phyloP scores from a whole-genome alignment of 805 yeast species.

The Debaryomyces prosopidis region DNA sequence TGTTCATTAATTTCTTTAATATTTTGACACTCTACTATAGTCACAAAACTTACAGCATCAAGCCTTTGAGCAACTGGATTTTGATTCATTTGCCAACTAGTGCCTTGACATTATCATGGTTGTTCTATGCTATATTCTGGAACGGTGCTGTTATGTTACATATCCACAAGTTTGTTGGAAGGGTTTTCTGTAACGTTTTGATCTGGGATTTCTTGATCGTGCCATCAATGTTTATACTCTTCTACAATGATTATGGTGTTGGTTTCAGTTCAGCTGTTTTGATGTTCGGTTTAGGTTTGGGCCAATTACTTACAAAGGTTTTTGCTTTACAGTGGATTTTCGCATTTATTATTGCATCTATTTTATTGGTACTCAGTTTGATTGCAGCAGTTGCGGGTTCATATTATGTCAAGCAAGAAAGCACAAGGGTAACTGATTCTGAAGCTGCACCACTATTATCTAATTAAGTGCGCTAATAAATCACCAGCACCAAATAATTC shows the following conservation, averaged over 20 bases:
- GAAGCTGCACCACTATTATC: slow-evolving; percentile 42
- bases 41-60: slow-evolving; percentile 59
- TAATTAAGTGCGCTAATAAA: slow-evolving; percentile 1
- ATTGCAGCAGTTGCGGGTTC: slow-evolving; percentile 44
- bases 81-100: slow-evolving; percentile 64
- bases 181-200: slow-evolving; percentile 69
- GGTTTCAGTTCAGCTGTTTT: slow-evolving; percentile 61
- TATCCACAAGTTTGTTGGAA: slow-evolving; percentile 56
- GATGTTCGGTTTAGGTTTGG: slow-evolving; percentile 65
- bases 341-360: slow-evolving; percentile 64
- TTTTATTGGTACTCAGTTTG: slow-evolving; percentile 53
- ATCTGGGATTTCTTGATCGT: slow-evolving; percentile 77
- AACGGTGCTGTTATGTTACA: slow-evolving; percentile 78
- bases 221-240: slow-evolving; percentile 56
- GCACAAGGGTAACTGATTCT: slow-evolving; percentile 11
- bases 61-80: slow-evolving; percentile 52
- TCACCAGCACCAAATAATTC: neutral
- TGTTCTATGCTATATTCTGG: slow-evolving; percentile 75
- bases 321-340: slow-evolving; percentile 87
- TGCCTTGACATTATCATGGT: slow-evolving; percentile 77
- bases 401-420: slow-evolving; percentile 8
- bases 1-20: slow-evolving; percentile 61
- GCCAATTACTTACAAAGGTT: slow-evolving; percentile 65
- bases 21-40: slow-evolving; percentile 53
- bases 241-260: slow-evolving; percentile 69